Evolutionary conservation across 73 alveolate genomes (phyloP), one percentile per base, ranked within the genome.

Genomic region (Paramecium pentaurelia): DNA sequence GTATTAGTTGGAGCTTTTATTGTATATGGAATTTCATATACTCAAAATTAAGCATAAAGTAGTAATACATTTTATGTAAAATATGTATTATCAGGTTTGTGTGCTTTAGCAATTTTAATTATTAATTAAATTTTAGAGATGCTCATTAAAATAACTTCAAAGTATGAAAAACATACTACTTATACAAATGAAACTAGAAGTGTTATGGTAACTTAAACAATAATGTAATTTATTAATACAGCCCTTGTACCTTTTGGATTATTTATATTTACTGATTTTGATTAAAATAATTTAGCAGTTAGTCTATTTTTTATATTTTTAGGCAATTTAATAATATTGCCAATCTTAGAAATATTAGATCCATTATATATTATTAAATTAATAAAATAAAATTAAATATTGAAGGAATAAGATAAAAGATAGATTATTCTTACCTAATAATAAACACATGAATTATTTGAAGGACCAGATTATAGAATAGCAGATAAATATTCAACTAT

Each of bases 261-360:
- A 20, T 80, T 80, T 80, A 25, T 80, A 27, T 80, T 80, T 49
- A 45, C 91, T 27, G 91, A 80, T 22, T 80, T 80, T 80, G 37
- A 80, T 47, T 47, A 40, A 9, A 49, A 80, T 42, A 80, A 80
- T 49, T 49, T 80, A 47, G 91, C 75, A 6, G 75, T 64, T 12
- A 80, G 91, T 80, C 58, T 80, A 80, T 80, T 80, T 47, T 80
- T 80, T 49, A 80, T 80, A 80, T 80, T 80, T 80, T 42, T 80
- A 25, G 91, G 91, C 47, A 80, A 80, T 80, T 9, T 80, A 2
- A 20, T 80, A 25, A 27, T 47, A 2, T 47, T 80, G 45, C 91
- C 91, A 12, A 8, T 80, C 8, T 36, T 80, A 22, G 91, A 80
- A 80, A 44, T 80, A 22, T 49, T 80, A 11, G 91, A 80, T 44